A percentile compares a stretch with the other conserved stretches of the same genome.
Evolutionary conservation across 768 basidiomycete genomes (phyloP).

Genomic region (Leccinum longicurvipes): DNA sequence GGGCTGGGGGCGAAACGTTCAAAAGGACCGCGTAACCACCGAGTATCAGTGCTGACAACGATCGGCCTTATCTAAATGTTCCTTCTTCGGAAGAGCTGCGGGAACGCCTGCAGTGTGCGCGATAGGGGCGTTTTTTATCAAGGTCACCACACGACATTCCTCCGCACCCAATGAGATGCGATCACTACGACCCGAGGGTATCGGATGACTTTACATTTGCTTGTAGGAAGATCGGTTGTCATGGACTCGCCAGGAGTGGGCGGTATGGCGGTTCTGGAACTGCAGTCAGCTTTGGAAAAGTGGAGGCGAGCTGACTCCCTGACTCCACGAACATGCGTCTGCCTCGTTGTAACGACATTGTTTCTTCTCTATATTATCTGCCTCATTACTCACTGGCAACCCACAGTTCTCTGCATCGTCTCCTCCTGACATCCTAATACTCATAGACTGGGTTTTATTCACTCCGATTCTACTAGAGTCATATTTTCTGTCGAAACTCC

Average conservation of each 20-base stretch:
- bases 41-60: not conserved
- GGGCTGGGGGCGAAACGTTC: not conserved
- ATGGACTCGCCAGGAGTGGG: not conserved
- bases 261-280: not conserved
- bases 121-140: not conserved
- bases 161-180: not conserved
- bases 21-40: not conserved
- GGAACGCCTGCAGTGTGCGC: not conserved
- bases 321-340: not conserved
- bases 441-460: not conserved
- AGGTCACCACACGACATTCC: not conserved
- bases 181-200: not conserved
- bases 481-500: not conserved
- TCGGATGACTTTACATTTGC: not conserved
- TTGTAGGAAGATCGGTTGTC: not conserved
- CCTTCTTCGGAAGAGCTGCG: not conserved
- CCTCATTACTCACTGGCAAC: not conserved
- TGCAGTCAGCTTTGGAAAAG: not conserved
- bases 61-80: not conserved
- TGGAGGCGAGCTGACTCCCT: not conserved
- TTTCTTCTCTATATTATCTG: not conserved
- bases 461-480: not conserved
- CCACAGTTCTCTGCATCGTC: not conserved
- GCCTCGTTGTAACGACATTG: not conserved
- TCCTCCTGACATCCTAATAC: not conserved